Conservation (phyloP, 495 filamentous ascomycete species). For the Daldinia childiae region DNA sequence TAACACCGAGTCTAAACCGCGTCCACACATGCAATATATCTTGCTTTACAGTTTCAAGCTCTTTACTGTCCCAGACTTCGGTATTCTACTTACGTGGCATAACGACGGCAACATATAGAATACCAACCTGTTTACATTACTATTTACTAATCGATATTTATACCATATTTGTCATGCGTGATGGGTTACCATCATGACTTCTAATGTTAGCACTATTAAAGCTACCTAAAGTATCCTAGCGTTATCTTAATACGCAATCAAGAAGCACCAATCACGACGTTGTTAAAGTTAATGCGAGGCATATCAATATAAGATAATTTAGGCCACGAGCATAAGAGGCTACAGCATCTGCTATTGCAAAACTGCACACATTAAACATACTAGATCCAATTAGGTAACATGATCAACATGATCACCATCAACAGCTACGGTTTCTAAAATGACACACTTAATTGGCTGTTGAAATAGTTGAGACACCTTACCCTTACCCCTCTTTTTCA, state of each 20-base stretch:
- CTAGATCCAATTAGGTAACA: no score
- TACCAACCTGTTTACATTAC: not conserved
- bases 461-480: not conserved
- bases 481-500: slow-evolving; percentile 17
- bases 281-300: not conserved
- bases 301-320: no score
- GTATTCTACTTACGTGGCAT: not conserved
- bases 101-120: not conserved
- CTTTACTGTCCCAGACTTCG: not conserved
- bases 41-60: not conserved
- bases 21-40: not conserved
- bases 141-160: not conserved
- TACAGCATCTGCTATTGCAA: no score
- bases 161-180: not conserved
- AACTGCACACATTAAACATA: no score
- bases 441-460: slow-evolving; percentile 1
- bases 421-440: no score
- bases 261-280: not conserved
- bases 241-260: not conserved
- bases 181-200: not conserved
- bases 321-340: no score
- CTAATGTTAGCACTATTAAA: not conserved
- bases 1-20: not conserved
- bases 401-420: no score
- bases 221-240: not conserved